phyloP scores from a whole-genome alignment of 176 grass and related monocot genomes.

The Juncus inflexus region DNA sequence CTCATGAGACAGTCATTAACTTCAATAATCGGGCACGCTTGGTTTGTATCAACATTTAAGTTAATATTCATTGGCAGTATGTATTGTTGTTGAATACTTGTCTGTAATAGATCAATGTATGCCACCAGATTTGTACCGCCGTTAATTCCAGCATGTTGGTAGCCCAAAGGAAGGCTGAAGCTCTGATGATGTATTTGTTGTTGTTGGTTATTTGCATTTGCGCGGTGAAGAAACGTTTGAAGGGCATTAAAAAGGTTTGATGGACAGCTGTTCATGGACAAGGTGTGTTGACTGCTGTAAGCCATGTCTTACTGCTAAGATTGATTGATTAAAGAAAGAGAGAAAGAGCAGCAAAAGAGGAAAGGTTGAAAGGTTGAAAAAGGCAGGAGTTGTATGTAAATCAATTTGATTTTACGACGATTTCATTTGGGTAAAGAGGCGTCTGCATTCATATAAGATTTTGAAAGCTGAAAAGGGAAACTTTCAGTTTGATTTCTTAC shows the following conservation, averaged over 20 bases:
- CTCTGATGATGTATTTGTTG: slow-evolving; percentile 12
- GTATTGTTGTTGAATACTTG: slow-evolving; percentile 12
- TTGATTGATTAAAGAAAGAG: background rate
- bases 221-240: slow-evolving; percentile 3
- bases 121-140: background rate
- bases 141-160: background rate
- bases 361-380: too few relatives aligned
- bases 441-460: too few relatives aligned
- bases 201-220: background rate
- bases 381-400: too few relatives aligned
- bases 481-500: too few relatives aligned
- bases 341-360: background rate
- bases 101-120: background rate
- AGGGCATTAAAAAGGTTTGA: slow-evolving; percentile 1
- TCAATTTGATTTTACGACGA: too few relatives aligned
- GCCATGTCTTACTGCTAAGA: slow-evolving; percentile 1
- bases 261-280: background rate
- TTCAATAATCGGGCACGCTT: slow-evolving; percentile 9
- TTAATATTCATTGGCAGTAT: slow-evolving; percentile 6
- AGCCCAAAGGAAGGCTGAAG: slow-evolving; percentile 11
- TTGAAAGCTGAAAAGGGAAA: too few relatives aligned
- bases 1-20: slow-evolving; percentile 1
- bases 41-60: slow-evolving; percentile 8
- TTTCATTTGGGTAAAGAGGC: too few relatives aligned
- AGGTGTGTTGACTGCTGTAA: slow-evolving; percentile 12